phyloP scores from a whole-genome alignment of 23 red algal species.

The Gracilariopsis chorda region DNA sequence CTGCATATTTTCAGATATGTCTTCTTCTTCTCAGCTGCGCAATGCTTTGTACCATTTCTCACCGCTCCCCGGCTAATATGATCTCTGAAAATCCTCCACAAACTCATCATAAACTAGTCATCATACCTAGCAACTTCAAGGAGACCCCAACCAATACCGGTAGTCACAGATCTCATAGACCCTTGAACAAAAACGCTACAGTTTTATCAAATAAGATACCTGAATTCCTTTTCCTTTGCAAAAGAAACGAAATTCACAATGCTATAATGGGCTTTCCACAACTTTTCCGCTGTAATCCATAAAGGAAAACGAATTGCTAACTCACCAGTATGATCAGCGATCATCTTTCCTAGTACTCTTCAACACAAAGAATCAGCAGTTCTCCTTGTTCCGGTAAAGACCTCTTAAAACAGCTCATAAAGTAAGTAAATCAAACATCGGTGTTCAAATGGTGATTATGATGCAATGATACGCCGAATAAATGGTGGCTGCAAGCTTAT shows the following conservation, averaged over 20 bases:
- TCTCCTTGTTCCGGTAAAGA: not conserved
- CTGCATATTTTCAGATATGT: constrained; percentile 20
- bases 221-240: constrained; percentile 4
- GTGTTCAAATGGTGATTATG: not conserved
- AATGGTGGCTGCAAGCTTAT: constrained; percentile 24
- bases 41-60: constrained; percentile 35
- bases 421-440: not conserved
- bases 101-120: not conserved
- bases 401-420: constrained; percentile 23
- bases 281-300: constrained; percentile 35
- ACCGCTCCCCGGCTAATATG: constrained; percentile 16
- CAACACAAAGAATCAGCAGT: not conserved
- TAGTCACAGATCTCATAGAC: constrained; percentile 28
- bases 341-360: constrained; percentile 6
- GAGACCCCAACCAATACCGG: constrained; percentile 29
- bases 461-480: not conserved
- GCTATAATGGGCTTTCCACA: constrained; percentile 27
- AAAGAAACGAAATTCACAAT: constrained; percentile 16
- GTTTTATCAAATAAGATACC: not conserved
- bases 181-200: constrained; percentile 5
- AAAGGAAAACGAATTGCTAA: not conserved
- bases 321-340: not conserved
- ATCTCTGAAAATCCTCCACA: not conserved
- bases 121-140: constrained; percentile 20
- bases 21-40: not conserved